Conservation (phyloP, 192 early-diverging fungal genomes). For the Glomus cerebriforme region DNA sequence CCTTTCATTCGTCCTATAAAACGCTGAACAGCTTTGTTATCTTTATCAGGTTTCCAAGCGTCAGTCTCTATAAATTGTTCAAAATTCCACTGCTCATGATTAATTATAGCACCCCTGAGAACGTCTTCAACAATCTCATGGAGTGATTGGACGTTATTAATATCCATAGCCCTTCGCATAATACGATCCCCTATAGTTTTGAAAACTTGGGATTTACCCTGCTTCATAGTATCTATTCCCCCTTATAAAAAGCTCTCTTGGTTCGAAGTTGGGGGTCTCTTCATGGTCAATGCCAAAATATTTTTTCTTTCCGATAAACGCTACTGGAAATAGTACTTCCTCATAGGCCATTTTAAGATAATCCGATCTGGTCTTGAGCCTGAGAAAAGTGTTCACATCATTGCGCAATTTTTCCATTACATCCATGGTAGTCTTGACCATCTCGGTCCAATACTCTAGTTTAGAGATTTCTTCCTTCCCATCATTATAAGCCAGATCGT, state of each 20-base stretch:
- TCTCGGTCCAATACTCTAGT: constrained; percentile 1
- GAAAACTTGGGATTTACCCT: not conserved
- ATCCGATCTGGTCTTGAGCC: too few relatives aligned
- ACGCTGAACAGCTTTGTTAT: not conserved
- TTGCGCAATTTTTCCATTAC: constrained; percentile 9
- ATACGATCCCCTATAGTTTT: not conserved
- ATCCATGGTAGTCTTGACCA: not conserved
- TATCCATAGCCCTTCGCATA: not conserved
- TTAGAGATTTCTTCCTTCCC: not conserved
- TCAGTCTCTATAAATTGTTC: too few relatives aligned
- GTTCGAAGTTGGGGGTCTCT: constrained; percentile 4
- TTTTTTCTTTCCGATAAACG: too few relatives aligned
- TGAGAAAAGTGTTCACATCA: not conserved
- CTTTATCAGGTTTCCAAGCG: too few relatives aligned
- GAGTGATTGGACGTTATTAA: not conserved
- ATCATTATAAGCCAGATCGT: not conserved
- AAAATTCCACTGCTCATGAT: not conserved
- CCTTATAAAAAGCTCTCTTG: not conserved
- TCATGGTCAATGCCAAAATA: too few relatives aligned
- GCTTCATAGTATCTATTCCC: constrained; percentile 5
- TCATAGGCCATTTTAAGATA: too few relatives aligned
- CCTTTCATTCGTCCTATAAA: constrained; percentile 1
- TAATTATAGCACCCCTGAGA: not conserved
- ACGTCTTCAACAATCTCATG: too few relatives aligned
- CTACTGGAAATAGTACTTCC: too few relatives aligned